Evolutionary conservation across 306 rosid species (phyloP).

Genomic region (Gleditsia sinensis): DNA sequence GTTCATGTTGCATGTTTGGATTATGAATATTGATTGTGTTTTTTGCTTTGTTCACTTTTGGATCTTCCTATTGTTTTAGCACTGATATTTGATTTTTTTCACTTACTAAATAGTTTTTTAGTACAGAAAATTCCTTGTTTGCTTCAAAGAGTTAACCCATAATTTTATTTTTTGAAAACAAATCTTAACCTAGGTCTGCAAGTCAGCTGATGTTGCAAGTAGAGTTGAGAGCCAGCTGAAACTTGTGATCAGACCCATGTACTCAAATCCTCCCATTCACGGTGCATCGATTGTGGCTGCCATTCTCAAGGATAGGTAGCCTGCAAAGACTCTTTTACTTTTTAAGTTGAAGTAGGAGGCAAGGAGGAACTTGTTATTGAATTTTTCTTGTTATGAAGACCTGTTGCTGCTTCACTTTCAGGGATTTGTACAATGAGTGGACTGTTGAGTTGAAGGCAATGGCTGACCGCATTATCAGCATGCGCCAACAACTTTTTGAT

Average conservation of each 20-base stretch:
- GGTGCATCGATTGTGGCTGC: constrained; percentile 98
- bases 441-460: constrained; percentile 93
- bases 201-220: constrained; percentile 78
- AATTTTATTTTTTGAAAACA: background rate
- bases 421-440: constrained; percentile 88
- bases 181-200: constrained; percentile 63
- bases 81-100: background rate
- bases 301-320: constrained; percentile 86
- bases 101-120: background rate
- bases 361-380: constrained; percentile 9
- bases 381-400: background rate
- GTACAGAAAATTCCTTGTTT: constrained; percentile 1
- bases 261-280: constrained; percentile 95
- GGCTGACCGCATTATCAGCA: constrained; percentile 96
- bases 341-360: background rate
- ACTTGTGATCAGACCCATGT: constrained; percentile 98
- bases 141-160: constrained; percentile 10
- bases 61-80: constrained; percentile 3
- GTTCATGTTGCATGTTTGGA: background rate
- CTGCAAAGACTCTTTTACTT: constrained; percentile 2
- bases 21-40: background rate
- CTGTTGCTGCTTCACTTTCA: constrained; percentile 31
- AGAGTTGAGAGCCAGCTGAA: constrained; percentile 95
- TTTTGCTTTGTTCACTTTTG: constrained; percentile 8
- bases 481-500: constrained; percentile 92